These are phyloP conservation scores for Nannochloropsis gaditana DNA, from an alignment of 108 stramenopile species.

Conservation along the genomic window DNA sequence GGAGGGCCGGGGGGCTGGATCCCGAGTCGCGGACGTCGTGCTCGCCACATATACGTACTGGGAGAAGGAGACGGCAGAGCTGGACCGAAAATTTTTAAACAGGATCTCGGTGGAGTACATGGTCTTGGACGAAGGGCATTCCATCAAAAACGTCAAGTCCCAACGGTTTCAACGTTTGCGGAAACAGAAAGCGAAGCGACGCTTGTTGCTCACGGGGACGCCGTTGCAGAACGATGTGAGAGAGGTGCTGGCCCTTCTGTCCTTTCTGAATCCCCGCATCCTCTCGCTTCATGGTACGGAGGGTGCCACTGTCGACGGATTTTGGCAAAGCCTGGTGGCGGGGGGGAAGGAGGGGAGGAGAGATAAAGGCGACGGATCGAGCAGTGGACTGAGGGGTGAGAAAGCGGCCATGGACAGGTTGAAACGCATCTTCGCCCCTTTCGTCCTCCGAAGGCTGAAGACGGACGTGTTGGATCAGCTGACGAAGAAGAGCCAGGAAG, in stretches of 20 bases:
- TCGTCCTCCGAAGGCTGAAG: constrained; percentile 58
- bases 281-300: background rate
- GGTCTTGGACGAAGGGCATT: constrained; percentile 57
- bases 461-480: constrained; percentile 55
- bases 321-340: constrained; percentile 42
- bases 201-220: constrained; percentile 55
- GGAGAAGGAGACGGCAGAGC: constrained; percentile 43
- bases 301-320: background rate
- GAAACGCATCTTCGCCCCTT: constrained; percentile 45
- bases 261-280: constrained; percentile 50
- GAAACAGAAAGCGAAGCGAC: constrained; percentile 44
- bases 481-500: constrained; percentile 33
- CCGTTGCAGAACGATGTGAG: constrained; percentile 55
- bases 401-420: constrained; percentile 29
- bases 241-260: constrained; percentile 52
- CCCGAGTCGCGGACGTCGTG: constrained; percentile 32
- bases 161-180: constrained; percentile 37
- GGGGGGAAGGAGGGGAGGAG: constrained; percentile 13
- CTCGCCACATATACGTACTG: constrained; percentile 53
- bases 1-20: background rate
- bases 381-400: background rate
- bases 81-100: constrained; percentile 52
- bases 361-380: background rate
- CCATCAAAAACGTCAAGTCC: constrained; percentile 53
- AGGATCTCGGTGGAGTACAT: constrained; percentile 62